Evolutionary conservation across 345 rosid species (phyloP).

Genomic region (Syzygium jambos): DNA sequence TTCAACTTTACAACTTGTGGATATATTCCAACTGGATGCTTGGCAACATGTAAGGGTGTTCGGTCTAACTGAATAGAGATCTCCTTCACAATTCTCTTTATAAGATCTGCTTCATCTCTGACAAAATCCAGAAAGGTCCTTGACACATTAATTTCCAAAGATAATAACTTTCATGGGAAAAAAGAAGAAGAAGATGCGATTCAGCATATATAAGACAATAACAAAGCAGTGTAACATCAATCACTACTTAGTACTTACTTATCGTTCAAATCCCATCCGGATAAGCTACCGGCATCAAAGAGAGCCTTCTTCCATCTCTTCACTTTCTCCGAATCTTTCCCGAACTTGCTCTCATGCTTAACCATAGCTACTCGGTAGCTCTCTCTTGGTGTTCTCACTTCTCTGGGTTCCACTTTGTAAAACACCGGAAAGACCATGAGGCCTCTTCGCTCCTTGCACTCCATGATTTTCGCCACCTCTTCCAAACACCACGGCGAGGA

Average conservation of each 20-base stretch:
- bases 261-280: not conserved
- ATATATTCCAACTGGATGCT: not conserved
- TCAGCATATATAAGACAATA: no score
- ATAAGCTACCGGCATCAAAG: not conserved
- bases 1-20: accelerated
- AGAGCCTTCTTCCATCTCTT: not conserved
- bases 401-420: not conserved
- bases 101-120: not conserved
- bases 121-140: no score
- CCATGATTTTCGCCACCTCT: not conserved
- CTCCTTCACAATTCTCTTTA: not conserved
- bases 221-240: not conserved
- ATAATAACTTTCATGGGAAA: not conserved
- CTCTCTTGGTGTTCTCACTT: not conserved
- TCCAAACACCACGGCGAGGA: not conserved
- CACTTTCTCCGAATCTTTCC: not conserved
- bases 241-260: not conserved
- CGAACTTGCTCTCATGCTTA: not conserved
- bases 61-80: not conserved
- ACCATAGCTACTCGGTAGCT: not conserved
- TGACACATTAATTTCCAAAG: not conserved
- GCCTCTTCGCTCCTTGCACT: not conserved
- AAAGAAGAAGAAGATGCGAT: not conserved
- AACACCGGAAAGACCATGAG: not conserved
- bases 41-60: accelerated